Evolutionary conservation across 164 flowering plant genomes (phyloP), one percentile per base, ranked within the genome.

Genomic region (Paratinospora sagittata): DNA sequence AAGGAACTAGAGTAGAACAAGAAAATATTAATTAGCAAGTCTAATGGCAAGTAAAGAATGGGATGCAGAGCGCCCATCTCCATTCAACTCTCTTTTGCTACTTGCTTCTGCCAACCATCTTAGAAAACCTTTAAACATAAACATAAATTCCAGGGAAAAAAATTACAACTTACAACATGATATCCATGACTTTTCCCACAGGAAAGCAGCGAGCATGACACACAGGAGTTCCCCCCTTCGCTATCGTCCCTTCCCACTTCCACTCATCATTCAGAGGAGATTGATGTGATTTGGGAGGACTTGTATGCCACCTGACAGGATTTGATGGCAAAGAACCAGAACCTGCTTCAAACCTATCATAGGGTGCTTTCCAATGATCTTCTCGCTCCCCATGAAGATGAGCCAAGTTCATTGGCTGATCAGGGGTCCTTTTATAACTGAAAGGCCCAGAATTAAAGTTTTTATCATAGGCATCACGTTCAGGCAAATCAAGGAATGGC

Each of bases 131-230:
- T 57, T 27, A 41, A 52, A 65, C 2, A 37, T 45, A 33, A 10
- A 39, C 33, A 52, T n/a, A 41, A 21, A 27, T 66, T 33, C 7
- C 34, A 62, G 60, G 27, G 26, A 41, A 63, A 68, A 65, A 11
- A 9, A 27, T 27, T 27, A 67, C 12, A 66, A 91, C 98, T 90
- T 88, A 95, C 98, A 95, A 65, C 78, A 76, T 68, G 71, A 86
- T 70, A 75, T 92, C 97, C 67, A 88, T 70, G 55, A 77, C 81
- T 81, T 88, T 90, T 34, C 97, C 98, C 70, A 95, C 97, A 61
- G 97, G 97, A 83, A 95, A 90, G 87, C 97, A 90, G 14, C 97
- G 92, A 68, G 97, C 98, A 73, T 88, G 98, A 75, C 97, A 95
- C 63, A 95, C 85, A 60, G 96, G 86, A 77, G 88, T 85, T 70